A percentile compares a stretch with the other conserved stretches of the same genome.
Conservation (phyloP, 164 flowering plant species). For the Vitis rupestris region DNA sequence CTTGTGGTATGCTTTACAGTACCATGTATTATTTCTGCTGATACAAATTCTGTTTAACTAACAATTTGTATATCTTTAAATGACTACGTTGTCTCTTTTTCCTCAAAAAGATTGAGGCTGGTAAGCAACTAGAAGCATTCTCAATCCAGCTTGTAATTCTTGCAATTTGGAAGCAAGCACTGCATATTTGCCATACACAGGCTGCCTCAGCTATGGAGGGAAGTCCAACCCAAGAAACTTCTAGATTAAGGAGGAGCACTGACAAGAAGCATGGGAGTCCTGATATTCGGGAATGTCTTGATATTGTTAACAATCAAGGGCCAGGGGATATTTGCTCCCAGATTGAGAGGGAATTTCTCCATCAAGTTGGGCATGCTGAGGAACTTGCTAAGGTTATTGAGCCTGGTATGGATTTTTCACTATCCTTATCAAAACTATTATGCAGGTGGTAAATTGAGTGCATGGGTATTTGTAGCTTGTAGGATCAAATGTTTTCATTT, state of each 20-base stretch:
- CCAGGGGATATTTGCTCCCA: conserved; percentile 53
- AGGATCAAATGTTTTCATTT: neutral
- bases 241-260: conserved; percentile 36
- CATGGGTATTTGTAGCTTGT: neutral
- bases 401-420: conserved; percentile 50
- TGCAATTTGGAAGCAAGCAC: conserved; percentile 96
- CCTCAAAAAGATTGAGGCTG: conserved; percentile 44
- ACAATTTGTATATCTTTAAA: neutral
- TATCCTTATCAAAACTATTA: neutral
- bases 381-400: conserved; percentile 72
- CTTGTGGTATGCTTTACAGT: neutral
- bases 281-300: conserved; percentile 37
- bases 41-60: neutral
- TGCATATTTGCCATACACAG: conserved; percentile 87
- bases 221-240: conserved; percentile 58
- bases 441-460: neutral
- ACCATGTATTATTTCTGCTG: neutral
- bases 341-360: conserved; percentile 80
- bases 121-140: conserved; percentile 81
- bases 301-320: conserved; percentile 28
- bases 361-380: conserved; percentile 85
- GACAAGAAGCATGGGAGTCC: conserved; percentile 36
- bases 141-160: conserved; percentile 92
- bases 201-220: conserved; percentile 87
- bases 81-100: neutral